These are phyloP conservation scores for Mesostigma viride DNA, from an alignment of 139 green algal genomes.

Conservation along the genomic window DNA sequence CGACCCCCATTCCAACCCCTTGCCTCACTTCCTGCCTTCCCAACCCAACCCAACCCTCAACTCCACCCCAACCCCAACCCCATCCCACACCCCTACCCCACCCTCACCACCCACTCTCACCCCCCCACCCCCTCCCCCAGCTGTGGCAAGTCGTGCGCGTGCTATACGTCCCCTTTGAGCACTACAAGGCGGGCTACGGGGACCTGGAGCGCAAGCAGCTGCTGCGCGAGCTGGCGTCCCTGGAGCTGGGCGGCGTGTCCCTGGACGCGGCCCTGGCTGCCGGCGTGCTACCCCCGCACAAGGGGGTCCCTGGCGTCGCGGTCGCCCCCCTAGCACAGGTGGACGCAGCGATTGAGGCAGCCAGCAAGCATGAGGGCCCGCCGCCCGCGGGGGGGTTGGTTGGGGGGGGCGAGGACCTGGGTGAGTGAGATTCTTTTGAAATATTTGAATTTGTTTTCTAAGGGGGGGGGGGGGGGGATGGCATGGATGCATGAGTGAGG, in stretches of 20 bases:
- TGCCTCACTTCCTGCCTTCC: no score
- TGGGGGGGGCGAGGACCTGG: no score
- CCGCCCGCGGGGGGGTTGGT: no score
- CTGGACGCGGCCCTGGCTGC: constrained; percentile 21
- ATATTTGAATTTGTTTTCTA: no score
- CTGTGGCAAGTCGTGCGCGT: constrained; percentile 12
- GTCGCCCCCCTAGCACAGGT: not conserved
- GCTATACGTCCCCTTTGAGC: constrained; percentile 22
- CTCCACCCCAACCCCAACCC: no score
- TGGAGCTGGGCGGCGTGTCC: constrained; percentile 30
- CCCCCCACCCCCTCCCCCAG: no score
- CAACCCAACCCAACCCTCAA: not conserved
- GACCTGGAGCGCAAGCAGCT: constrained; percentile 39
- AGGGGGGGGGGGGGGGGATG: no score
- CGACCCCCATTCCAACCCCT: no score
- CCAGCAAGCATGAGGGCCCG: constrained; percentile 15
- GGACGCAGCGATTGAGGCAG: not conserved
- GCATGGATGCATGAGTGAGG: no score
- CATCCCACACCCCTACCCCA: no score
- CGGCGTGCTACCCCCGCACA: not conserved
- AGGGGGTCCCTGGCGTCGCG: not conserved
- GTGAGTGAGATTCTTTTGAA: no score
- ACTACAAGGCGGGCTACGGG: constrained; percentile 30
- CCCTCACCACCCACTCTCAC: no score
- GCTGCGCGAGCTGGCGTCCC: constrained; percentile 7